These are phyloP conservation scores for Didymella segeticola DNA, from an alignment of 2,329 filamentous ascomycete genomes.

Conservation along the genomic window DNA sequence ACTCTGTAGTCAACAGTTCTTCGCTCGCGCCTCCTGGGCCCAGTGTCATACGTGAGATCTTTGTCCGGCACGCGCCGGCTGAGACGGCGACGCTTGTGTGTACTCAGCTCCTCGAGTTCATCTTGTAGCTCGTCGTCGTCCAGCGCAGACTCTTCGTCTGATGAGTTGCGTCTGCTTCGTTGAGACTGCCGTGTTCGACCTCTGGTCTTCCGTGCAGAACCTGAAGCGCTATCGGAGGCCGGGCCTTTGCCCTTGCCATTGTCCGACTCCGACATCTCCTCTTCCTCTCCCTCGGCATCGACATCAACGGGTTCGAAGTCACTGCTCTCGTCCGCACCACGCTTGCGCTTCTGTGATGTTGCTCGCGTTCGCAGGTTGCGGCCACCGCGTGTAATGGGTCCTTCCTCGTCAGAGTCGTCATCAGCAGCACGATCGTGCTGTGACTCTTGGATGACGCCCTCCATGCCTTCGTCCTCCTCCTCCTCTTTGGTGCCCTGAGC, in stretches of 20 bases:
- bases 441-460: conserved; percentile 52
- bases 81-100: conserved; percentile 53
- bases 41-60: conserved; percentile 61
- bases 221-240: conserved; percentile 49
- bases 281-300: conserved; percentile 61
- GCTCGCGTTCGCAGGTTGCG: conserved; percentile 46
- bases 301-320: conserved; percentile 69
- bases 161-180: conserved; percentile 56
- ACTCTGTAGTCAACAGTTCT: conserved; percentile 82
- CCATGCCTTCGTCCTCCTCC: conserved; percentile 39
- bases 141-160: conserved; percentile 56
- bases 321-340: conserved; percentile 63
- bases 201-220: conserved; percentile 58
- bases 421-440: conserved; percentile 48
- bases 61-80: conserved; percentile 45
- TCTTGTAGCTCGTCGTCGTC: conserved; percentile 59
- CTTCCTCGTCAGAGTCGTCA: conserved; percentile 61
- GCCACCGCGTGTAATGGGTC: conserved; percentile 58
- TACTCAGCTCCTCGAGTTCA: conserved; percentile 64
- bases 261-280: conserved; percentile 62
- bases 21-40: conserved; percentile 68
- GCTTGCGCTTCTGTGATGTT: conserved; percentile 43
- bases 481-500: conserved; percentile 41
- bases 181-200: conserved; percentile 53
- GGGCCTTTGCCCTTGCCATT: conserved; percentile 50